These are phyloP conservation scores for Wickerhamomyces tratensis DNA, from an alignment of 805 yeast species.

Conservation along the genomic window DNA sequence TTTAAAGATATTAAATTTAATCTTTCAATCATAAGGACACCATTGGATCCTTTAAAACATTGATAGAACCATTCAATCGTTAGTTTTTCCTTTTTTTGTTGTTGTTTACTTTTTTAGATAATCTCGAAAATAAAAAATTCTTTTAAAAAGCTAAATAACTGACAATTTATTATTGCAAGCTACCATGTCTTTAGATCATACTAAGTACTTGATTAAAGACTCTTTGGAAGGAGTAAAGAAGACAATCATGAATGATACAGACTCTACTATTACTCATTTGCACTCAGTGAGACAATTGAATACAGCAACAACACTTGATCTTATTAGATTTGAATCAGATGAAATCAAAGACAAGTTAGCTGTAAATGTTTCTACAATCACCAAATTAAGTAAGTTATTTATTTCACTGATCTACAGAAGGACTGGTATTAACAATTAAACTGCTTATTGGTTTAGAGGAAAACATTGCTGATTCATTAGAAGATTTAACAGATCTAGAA, in stretches of 20 bases:
- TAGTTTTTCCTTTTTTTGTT: too few relatives aligned
- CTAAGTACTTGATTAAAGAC: slow-evolving; percentile 6
- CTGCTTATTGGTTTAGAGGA: not conserved
- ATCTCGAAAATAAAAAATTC: too few relatives aligned
- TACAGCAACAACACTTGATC: slow-evolving; percentile 47
- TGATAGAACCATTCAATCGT: too few relatives aligned
- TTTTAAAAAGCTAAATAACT: too few relatives aligned
- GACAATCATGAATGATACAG: slow-evolving; percentile 28
- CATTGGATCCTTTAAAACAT: too few relatives aligned
- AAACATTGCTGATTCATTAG: slow-evolving; percentile 14
- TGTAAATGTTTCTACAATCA: slow-evolving; percentile 8
- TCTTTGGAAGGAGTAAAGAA: slow-evolving; percentile 24
- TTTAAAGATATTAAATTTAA: too few relatives aligned
- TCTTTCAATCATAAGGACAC: too few relatives aligned
- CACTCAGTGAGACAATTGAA: slow-evolving; percentile 44
- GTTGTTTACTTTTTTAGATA: too few relatives aligned
- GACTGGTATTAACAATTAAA: not conserved
- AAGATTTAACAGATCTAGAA: slow-evolving; percentile 21
- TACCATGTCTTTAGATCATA: too few relatives aligned
- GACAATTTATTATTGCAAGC: too few relatives aligned
- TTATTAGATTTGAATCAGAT: slow-evolving; percentile 34
- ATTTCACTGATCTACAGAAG: too few relatives aligned
- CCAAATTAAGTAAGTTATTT: slow-evolving; percentile 7
- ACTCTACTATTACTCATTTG: slow-evolving; percentile 29
- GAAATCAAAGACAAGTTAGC: slow-evolving; percentile 13